phyloP scores from a whole-genome alignment of 768 basidiomycete genomes.

The Xanthoconium stramineum region DNA sequence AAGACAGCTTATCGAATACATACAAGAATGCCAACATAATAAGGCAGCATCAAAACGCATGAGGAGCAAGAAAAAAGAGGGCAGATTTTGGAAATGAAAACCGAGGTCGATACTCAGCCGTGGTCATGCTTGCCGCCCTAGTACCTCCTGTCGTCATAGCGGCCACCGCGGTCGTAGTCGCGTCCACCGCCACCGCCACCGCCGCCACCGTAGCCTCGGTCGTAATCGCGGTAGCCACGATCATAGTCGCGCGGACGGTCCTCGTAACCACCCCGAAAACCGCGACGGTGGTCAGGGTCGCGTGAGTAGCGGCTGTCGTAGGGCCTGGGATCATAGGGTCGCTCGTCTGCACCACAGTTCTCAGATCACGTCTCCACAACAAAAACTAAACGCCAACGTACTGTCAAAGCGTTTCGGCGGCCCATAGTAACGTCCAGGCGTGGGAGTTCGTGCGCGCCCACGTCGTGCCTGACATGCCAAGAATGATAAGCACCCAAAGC shows the following conservation, averaged over 20 bases:
- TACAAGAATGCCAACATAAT: constrained; percentile 12
- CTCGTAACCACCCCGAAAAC: constrained; percentile 30
- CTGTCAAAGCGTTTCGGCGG: constrained; percentile 79
- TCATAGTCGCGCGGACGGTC: constrained; percentile 28
- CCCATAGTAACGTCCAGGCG: constrained; percentile 92
- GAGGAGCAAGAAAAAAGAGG: neutral
- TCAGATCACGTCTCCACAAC: neutral
- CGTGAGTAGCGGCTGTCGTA: constrained; percentile 86
- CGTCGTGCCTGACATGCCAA: constrained; percentile 65
- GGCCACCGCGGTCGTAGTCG: constrained; percentile 38
- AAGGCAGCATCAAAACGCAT: neutral
- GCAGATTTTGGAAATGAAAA: constrained; percentile 3
- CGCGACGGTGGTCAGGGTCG: constrained; percentile 52
- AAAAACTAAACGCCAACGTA: constrained; percentile 31
- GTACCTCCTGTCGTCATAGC: constrained; percentile 46
- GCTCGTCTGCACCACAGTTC: constrained; percentile 51
- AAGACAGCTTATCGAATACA: constrained; percentile 22
- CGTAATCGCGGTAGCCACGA: constrained; percentile 43
- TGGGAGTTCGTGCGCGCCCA: constrained; percentile 86
- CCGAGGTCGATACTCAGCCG: constrained; percentile 1
- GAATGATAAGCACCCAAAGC: constrained; percentile 2
- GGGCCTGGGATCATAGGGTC: constrained; percentile 89
- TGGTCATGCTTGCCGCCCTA: constrained; percentile 15
- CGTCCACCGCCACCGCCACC: constrained; percentile 19
- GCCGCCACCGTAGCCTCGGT: constrained; percentile 29